Evolutionary conservation across 1,139 yeast genomes (phyloP), one percentile per base, ranked within the genome.

Genomic region (Zygosaccharomyces pseudobailii): DNA sequence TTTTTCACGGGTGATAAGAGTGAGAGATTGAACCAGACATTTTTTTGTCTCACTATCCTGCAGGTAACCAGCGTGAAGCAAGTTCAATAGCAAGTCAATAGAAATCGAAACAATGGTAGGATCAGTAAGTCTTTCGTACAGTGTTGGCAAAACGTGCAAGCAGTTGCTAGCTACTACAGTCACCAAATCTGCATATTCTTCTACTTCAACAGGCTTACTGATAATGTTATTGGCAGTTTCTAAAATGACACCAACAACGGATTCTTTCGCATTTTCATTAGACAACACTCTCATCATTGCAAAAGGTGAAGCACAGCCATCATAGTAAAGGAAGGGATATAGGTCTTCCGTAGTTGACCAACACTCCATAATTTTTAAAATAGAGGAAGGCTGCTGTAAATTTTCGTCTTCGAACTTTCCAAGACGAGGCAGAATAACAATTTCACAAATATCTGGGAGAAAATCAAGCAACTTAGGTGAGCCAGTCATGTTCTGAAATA

Each of bases 341-440:
- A 83, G 71, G 24, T 71, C 69, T 9, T 73, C 71, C 25, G 71
- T 68, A 10, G 75, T 71, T 39, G 92, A 76, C 81, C 95, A 78
- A 13, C 78, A 71, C 4, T 78, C 68, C 56, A 90, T 77, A n/a
- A 88, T 65, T 48, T 73, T 78, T 78, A 90, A 71, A 42, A 90
- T 66, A 0, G 95, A 78, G 0, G 97, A 88, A 1, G 90, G 84
- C 58, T 84, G 89, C 59, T 88, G 95, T 40, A 86, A 71, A 62
- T 90, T 90, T 58, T 87, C 96, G 36, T 70, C 74, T 3, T 85
- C 84, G 64, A 90, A 89, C 22, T 75, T 72, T 1, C 56, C 69
- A 57, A 92, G 71, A 58, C 94, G 78, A 9, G 95, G 90, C 21
- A 62, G 59, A n/a, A 92, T 70, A 32, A 89, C 71, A 36, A 71